These are phyloP conservation scores for Talaromyces wortmannii DNA, from an alignment of 495 filamentous ascomycete species.

Conservation along the genomic window DNA sequence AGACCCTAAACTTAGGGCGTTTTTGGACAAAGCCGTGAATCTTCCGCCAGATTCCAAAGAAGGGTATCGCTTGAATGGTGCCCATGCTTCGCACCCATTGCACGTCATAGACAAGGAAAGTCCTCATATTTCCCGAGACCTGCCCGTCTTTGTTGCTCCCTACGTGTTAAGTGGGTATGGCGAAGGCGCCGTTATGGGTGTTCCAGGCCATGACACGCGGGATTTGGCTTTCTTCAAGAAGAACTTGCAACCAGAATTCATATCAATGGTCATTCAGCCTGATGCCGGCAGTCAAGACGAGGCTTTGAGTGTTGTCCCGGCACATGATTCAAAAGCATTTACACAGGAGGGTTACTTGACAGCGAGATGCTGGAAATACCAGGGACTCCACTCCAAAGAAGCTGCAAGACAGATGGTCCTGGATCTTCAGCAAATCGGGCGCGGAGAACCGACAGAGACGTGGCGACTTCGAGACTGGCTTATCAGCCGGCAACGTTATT, in stretches of 20 bases:
- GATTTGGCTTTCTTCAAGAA: constrained; percentile 76
- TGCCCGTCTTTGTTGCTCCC: constrained; percentile 75
- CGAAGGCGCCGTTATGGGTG: constrained; percentile 88
- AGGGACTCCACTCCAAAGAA: constrained; percentile 51
- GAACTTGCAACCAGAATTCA: constrained; percentile 49
- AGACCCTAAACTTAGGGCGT: constrained; percentile 54
- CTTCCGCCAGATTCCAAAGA: constrained; percentile 66
- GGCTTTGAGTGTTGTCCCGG: constrained; percentile 28
- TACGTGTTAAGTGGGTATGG: constrained; percentile 87
- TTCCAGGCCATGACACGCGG: constrained; percentile 73
- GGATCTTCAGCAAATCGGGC: constrained; percentile 42
- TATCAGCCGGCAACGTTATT: constrained; percentile 82
- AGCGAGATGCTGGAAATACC: constrained; percentile 34
- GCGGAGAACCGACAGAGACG: constrained; percentile 52
- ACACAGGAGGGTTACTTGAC: constrained; percentile 40
- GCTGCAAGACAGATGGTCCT: constrained; percentile 55
- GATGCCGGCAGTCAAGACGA: constrained; percentile 22
- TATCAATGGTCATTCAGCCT: constrained; percentile 38
- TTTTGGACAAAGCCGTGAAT: constrained; percentile 55
- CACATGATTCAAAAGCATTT: constrained; percentile 29
- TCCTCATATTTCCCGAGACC: constrained; percentile 38
- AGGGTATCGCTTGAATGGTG: constrained; percentile 56
- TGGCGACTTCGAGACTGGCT: constrained; percentile 84
- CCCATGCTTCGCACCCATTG: constrained; percentile 62
- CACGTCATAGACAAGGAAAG: constrained; percentile 43